A percentile compares a stretch with the other conserved stretches of the same genome.
Conservation (phyloP, 2,329 filamentous ascomycete species). For the Exophiala lecanii-corni region DNA sequence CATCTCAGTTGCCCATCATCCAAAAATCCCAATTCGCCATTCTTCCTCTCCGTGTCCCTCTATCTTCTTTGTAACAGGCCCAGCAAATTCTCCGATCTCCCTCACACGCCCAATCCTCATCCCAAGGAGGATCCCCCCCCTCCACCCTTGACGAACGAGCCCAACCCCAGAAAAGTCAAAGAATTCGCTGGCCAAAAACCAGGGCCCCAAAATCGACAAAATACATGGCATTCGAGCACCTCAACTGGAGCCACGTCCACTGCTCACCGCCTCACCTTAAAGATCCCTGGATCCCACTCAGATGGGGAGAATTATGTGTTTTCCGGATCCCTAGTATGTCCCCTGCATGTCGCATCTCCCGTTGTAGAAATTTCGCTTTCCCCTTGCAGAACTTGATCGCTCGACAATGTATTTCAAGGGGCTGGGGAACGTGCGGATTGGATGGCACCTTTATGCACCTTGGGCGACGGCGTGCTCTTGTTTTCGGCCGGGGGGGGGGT, state of each 20-base stretch:
- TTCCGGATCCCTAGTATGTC: slow-evolving; percentile 14
- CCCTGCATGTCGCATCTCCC: slow-evolving; percentile 14
- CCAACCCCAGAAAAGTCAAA: too few relatives aligned
- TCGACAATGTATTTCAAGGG: slow-evolving; percentile 19
- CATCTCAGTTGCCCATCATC: too few relatives aligned
- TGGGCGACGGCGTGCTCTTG: slow-evolving; percentile 22
- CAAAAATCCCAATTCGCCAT: too few relatives aligned
- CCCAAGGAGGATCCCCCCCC: background rate
- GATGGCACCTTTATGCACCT: slow-evolving; percentile 17
- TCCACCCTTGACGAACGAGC: too few relatives aligned
- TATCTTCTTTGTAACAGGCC: too few relatives aligned
- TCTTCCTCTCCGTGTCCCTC: too few relatives aligned
- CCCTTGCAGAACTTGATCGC: slow-evolving; percentile 18
- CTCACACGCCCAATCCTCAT: too few relatives aligned
- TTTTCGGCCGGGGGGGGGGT: slow-evolving; percentile 1
- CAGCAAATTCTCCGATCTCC: too few relatives aligned
- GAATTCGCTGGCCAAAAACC: too few relatives aligned
- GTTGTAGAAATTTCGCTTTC: slow-evolving; percentile 11
- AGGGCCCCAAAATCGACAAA: slow-evolving; percentile 17
- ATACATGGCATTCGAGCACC: slow-evolving; percentile 6
- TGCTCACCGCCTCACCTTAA: slow-evolving; percentile 20
- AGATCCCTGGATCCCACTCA: slow-evolving; percentile 17
- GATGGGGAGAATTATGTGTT: slow-evolving; percentile 5
- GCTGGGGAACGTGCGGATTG: slow-evolving; percentile 21
- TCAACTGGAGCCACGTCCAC: slow-evolving; percentile 23